These are phyloP conservation scores for Lichtheimia ornata DNA, from an alignment of 371 early-diverging fungal genomes.

Conservation along the genomic window DNA sequence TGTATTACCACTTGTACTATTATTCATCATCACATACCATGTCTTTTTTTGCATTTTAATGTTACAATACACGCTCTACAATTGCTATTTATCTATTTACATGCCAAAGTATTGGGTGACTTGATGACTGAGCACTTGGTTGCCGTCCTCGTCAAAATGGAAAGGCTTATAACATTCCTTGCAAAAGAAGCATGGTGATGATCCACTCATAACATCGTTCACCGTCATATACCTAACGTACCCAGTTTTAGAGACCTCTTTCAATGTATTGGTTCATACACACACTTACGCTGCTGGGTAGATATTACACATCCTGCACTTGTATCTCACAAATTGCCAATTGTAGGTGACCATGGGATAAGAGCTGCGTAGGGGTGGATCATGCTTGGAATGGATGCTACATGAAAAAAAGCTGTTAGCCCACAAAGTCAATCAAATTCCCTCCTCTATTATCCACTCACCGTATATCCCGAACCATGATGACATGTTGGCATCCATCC, in stretches of 20 bases:
- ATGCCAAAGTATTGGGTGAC: constrained; percentile 17
- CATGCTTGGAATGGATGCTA: constrained; percentile 28
- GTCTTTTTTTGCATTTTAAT: background rate
- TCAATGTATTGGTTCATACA: too few species aligned
- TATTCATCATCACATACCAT: background rate
- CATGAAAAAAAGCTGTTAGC: constrained; percentile 8
- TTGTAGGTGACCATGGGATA: constrained; percentile 60
- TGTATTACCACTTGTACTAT: background rate
- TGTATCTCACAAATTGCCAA: constrained; percentile 47
- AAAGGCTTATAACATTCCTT: constrained; percentile 70
- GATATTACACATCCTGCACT: constrained; percentile 68
- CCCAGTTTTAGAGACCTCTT: background rate
- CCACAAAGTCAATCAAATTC: background rate
- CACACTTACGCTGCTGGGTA: constrained; percentile 59
- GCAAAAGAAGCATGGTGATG: constrained; percentile 80
- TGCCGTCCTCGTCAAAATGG: constrained; percentile 66
- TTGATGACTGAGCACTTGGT: constrained; percentile 2
- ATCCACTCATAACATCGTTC: constrained; percentile 70
- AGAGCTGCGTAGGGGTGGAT: background rate
- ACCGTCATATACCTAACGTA: constrained; percentile 57
- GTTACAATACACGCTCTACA: constrained; percentile 5
- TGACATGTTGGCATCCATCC: constrained; percentile 73
- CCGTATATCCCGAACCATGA: constrained; percentile 66
- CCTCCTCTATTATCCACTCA: constrained; percentile 20
- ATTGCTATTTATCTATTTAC: constrained; percentile 9